A percentile compares a stretch with the other conserved stretches of the same genome.
These are phyloP conservation scores for Podila epigama DNA, from an alignment of 192 early-diverging fungal genomes.

Conservation along the genomic window DNA sequence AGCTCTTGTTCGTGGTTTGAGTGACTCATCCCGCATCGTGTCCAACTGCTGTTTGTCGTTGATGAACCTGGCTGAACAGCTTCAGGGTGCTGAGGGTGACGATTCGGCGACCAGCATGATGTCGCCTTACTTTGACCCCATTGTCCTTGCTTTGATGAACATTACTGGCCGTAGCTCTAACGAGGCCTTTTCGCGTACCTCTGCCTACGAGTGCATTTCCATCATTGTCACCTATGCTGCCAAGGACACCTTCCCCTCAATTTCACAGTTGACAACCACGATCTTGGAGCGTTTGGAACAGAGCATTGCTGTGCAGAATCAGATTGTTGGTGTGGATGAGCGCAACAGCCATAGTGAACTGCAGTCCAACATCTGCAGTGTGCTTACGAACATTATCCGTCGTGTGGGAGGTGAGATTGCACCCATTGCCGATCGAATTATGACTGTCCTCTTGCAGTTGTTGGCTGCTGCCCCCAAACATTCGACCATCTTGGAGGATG, in stretches of 20 bases:
- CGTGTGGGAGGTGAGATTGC: constrained; percentile 76
- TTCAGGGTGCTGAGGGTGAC: constrained; percentile 62
- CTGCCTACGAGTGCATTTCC: constrained; percentile 94
- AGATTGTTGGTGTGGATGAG: constrained; percentile 88
- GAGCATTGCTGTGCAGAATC: constrained; percentile 71
- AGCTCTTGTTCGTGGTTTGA: constrained; percentile 83
- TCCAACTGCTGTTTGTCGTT: constrained; percentile 96
- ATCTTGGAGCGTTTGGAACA: constrained; percentile 83
- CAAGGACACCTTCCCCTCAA: constrained; percentile 77
- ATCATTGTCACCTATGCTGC: constrained; percentile 76
- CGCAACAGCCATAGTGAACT: constrained; percentile 81
- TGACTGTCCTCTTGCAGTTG: constrained; percentile 85
- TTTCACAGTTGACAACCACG: constrained; percentile 77
- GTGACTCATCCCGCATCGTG: constrained; percentile 88
- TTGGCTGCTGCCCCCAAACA: constrained; percentile 74
- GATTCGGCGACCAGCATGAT: constrained; percentile 73
- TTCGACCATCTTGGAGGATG: constrained; percentile 89
- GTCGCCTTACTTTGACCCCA: constrained; percentile 86
- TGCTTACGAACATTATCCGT: constrained; percentile 87
- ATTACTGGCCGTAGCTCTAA: constrained; percentile 76
- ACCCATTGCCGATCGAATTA: constrained; percentile 85
- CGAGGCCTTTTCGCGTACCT: constrained; percentile 89
- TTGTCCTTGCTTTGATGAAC: constrained; percentile 78
- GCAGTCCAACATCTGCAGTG: constrained; percentile 92
- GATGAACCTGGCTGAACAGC: constrained; percentile 91